Base-by-base conservation (phyloP, 2,329 filamentous ascomycete genomes). In the Geosmithia flava region DNA sequence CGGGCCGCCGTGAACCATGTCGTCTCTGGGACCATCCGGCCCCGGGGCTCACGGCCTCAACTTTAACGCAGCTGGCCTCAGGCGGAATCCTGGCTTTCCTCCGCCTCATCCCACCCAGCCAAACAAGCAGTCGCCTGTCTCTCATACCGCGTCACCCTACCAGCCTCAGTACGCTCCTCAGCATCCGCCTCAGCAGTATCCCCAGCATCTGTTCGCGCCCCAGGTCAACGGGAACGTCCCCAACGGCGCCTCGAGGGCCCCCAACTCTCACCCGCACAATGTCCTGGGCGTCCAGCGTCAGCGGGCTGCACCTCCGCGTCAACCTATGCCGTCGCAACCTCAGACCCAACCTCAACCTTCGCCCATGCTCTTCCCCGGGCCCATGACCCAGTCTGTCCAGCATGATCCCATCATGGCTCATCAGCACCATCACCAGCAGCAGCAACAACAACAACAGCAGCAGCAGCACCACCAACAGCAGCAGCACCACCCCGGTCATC, bases 61-160 rank as follows among this genome's bases (percentile, higher is more conserved):
- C 56, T 78, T 76, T 53, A 65, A 72, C 48, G 71, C 74, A 62
- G 68, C 70, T 57, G 61, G 63, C 59, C 55, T 76, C 51, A 66
- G 75, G 61, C 73, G 75, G 51, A 63, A 60, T 48, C 51, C 55
- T 49, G 62, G 58, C 53, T 75, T 69, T 54, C 66, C 67, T 57
- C 65, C 70, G 48, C 64, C 68, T 37, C 72, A 75, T 56, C 65
- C 70, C 50, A 70, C 68, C 53, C 70, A 72, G 55, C 67, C 69
- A 53, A 76, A 71, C 58, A 78, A 79, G 59, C 71, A 74, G 52
- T 75, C 75, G 27, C 71, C 75, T 40, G 71, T 72, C 20, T 68
- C 74, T 53, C 74, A 76, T 53, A 68, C 74, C 56, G 70, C 73
- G 51, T 71, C 75, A 50, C 71, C 75, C 2, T 80, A 79, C 57